Base-by-base conservation (phyloP, 1,284 basidiomycete species). In the Boletellus deceptivus region DNA sequence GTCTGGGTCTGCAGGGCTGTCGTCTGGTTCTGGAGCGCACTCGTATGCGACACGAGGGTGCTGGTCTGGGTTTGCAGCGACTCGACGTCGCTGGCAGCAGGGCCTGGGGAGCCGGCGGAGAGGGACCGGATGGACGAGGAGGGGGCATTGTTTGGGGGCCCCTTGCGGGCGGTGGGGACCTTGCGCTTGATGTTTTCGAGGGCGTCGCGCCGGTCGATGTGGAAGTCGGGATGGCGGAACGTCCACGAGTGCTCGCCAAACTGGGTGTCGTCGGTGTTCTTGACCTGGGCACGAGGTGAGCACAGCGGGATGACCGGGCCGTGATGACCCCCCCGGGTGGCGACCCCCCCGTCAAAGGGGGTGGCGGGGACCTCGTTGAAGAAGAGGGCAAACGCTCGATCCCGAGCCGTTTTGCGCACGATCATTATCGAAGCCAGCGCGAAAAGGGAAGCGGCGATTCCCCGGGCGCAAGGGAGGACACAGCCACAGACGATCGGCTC, bases 151-250 rank as follows among this genome's bases (percentile, higher is more conserved):
- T 54, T 52, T 6, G 58, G 47, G 10, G 24, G 40, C 7, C 72
- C 65, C 71, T 86, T 89, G 54, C 84, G 83, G 48, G 82, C 80
- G 11, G 82, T 78, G 36, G 92, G 91, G 14, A 91, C 88, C 72
- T 96, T 96, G 58, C 93, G 87, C 72, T 94, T 94, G 73, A 98
- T 97, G 62, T 93, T 91, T 68, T 98, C 93, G 45, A 98, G 83
- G 14, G 85, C 86, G 48, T 91, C 85, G 42, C 86, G 84, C 31
- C 90, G 76, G 68, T 94, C 89, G 8, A 91, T 84, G 59, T 90
- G 89, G 70, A 99, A 98, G 65, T 93, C 89, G 6, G 94, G 93
- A 70, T 98, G 95, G 47, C 89, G 84, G 69, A 99, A 99, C 27
- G 94, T 96, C 95, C 96, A 99, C 54, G 85, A 86, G 83, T 92